phyloP scores from a whole-genome alignment of 176 grass and related monocot species.

The Paspalum vaginatum region DNA sequence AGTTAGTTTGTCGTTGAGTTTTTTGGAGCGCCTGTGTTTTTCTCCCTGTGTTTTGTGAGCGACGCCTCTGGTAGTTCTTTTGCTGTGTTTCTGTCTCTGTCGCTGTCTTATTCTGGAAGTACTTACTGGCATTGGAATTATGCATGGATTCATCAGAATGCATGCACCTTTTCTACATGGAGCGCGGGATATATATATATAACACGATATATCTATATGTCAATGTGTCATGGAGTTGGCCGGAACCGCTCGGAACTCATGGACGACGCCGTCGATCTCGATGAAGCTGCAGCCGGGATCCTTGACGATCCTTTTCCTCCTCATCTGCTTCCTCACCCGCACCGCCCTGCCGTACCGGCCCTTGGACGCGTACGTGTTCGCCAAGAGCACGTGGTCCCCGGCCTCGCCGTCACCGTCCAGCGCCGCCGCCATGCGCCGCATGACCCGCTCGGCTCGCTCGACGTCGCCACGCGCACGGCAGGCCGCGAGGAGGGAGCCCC shows the following conservation, averaged over 20 bases:
- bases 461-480: slow-evolving; percentile 57
- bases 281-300: slow-evolving; percentile 67
- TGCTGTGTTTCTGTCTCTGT: too few species aligned
- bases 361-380: slow-evolving; percentile 59
- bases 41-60: too few species aligned
- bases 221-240: slow-evolving; percentile 12
- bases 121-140: too few species aligned
- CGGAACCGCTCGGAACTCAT: slow-evolving; percentile 61
- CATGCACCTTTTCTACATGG: too few species aligned
- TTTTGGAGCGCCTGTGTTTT: too few species aligned
- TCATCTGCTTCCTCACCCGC: slow-evolving; percentile 63
- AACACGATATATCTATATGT: neutral
- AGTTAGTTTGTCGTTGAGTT: too few species aligned
- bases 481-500: slow-evolving; percentile 68
- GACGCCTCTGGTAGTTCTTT: too few species aligned
- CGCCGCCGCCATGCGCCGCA: slow-evolving; percentile 2
- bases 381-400: slow-evolving; percentile 67
- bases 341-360: slow-evolving; percentile 33
- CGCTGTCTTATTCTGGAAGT: too few species aligned
- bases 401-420: slow-evolving; percentile 1
- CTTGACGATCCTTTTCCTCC: slow-evolving; percentile 50
- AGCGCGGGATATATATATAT: neutral
- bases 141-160: too few species aligned
- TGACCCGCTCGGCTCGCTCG: slow-evolving; percentile 50
- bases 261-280: slow-evolving; percentile 77